Evolutionary conservation across 2,329 filamentous ascomycete species (phyloP).

Genomic region (Sordariomycetes sp.): DNA sequence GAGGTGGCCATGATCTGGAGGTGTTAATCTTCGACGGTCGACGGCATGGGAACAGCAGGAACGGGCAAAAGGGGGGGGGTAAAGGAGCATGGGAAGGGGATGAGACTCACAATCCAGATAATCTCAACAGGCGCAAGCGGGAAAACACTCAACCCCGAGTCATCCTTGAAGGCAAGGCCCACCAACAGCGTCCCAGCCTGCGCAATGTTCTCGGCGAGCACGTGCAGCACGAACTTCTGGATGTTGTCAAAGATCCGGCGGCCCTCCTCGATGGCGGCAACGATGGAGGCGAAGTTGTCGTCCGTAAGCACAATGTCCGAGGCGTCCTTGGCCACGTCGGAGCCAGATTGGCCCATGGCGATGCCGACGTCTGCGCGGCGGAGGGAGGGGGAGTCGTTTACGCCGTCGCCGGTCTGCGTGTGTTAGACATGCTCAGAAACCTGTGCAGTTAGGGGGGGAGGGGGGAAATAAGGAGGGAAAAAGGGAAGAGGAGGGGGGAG

Average conservation of each 20-base stretch:
- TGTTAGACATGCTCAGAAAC: neutral
- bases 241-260: slow-evolving; percentile 64
- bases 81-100: neutral
- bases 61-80: neutral
- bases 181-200: slow-evolving; percentile 58
- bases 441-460: neutral
- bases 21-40: neutral
- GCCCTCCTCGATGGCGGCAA: slow-evolving; percentile 59
- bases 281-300: slow-evolving; percentile 62
- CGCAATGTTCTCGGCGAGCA: slow-evolving; percentile 58
- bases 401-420: slow-evolving; percentile 50
- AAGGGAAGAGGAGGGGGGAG: neutral
- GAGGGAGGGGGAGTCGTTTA: slow-evolving; percentile 60
- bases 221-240: slow-evolving; percentile 59
- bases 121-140: slow-evolving; percentile 65
- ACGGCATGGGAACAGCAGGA: too few relatives aligned
- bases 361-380: slow-evolving; percentile 61
- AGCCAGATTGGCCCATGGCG: slow-evolving; percentile 49
- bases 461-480: neutral
- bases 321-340: slow-evolving; percentile 49
- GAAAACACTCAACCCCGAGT: slow-evolving; percentile 52
- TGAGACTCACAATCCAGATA: slow-evolving; percentile 44
- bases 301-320: slow-evolving; percentile 59
- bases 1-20: slow-evolving; percentile 58
- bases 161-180: slow-evolving; percentile 60